Base-by-base conservation (phyloP, 1,284 basidiomycete species). In the Macrocystidia cucumis region DNA sequence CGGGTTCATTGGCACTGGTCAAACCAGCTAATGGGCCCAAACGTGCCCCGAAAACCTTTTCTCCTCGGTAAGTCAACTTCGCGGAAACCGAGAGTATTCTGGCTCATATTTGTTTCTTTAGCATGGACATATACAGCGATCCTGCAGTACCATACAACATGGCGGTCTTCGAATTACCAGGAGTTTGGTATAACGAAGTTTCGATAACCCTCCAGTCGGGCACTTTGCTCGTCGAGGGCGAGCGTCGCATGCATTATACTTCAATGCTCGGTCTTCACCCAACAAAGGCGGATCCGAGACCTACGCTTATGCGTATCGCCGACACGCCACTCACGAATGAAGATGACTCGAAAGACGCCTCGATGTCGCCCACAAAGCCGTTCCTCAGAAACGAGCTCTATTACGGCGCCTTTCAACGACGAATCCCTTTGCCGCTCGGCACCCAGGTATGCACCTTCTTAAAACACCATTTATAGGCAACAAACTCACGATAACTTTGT, bases 161-260 rank as follows among this genome's bases (percentile, higher is more conserved):
- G 4, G 72, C 71, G 5, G 56, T 65, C 2, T 65, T 78, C 40
- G 76, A 79, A 46, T 50, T 78, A 4, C 74, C 76, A 13, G 75
- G 75, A 5, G 59, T 78, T 34, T 64, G 63, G 38, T 63, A 58
- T n/a, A 52, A 61, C 6, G 65, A 74, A 21, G 54, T 78, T 3
- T 52, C 56, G 1, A 52, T 78, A 1, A 52, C 61, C 20, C 54
- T 76, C 17, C 56, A 60, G 27, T 57, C 64, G 4, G 61, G 60
- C 4, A 44, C 51, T 12, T 58, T 78, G 29, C 48, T 69, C 9
- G 50, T 78, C 16, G 52, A 56, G 5, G 74, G 75, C 16, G 56
- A 62, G 33, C 64, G 74, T n/a, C 54, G 44, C 7, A n/a, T n/a
- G n/a, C n/a, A n/a, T n/a, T n/a, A n/a, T n/a, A n/a, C n/a, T n/a